These are phyloP conservation scores for Phaseolus coccineus DNA, from an alignment of 331 rosid genomes.

Conservation along the genomic window DNA sequence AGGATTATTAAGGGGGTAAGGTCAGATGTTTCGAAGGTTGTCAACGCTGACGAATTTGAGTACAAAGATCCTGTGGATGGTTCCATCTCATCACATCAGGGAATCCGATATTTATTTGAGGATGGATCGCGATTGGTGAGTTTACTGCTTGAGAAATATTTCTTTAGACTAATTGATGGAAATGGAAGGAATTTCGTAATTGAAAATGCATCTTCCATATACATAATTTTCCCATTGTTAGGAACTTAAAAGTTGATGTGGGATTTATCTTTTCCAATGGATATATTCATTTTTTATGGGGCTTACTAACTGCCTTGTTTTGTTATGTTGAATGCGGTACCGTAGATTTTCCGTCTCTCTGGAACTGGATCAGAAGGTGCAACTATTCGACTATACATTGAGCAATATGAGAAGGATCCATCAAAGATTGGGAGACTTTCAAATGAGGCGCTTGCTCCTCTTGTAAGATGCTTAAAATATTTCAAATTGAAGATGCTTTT, in stretches of 20 bases:
- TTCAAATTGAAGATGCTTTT: neutral
- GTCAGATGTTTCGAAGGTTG: conserved; percentile 84
- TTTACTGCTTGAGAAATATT: conserved; percentile 26
- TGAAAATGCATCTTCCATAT: conserved; percentile 2
- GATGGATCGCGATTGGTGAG: conserved; percentile 98
- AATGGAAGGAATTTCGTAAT: conserved; percentile 26
- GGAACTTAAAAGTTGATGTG: conserved; percentile 1
- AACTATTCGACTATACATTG: conserved; percentile 93
- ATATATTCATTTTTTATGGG: neutral
- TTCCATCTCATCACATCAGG: conserved; percentile 93
- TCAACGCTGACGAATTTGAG: conserved; percentile 86
- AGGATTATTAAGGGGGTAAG: conserved; percentile 77
- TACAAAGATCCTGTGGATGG: conserved; percentile 96
- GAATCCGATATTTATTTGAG: conserved; percentile 93
- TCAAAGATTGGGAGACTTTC: conserved; percentile 86
- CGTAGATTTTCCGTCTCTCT: conserved; percentile 93
- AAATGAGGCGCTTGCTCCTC: conserved; percentile 92
- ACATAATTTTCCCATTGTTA: conserved; percentile 11
- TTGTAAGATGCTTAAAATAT: conserved; percentile 60
- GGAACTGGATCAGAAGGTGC: conserved; percentile 99
- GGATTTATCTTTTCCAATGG: neutral
- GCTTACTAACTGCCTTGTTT: conserved; percentile 20
- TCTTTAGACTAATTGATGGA: conserved; percentile 10
- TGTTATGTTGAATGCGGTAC: conserved; percentile 26
- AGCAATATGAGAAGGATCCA: conserved; percentile 95